Base-by-base conservation (phyloP, 306 rosid species). In the Nissolia schottii region DNA sequence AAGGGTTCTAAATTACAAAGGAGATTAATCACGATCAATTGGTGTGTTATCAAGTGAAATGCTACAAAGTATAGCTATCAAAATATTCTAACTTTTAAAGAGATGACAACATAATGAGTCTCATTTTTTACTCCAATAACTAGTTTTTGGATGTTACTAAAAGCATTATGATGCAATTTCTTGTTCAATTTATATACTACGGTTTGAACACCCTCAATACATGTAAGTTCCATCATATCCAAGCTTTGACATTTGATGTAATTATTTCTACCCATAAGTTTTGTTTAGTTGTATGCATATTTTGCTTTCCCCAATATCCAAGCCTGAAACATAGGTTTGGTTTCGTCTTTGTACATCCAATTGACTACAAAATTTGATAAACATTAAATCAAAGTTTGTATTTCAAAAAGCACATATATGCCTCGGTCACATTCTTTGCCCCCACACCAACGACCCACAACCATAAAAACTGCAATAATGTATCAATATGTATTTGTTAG, bases 401-500 rank as follows among this genome's bases (percentile, higher is more conserved):
- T 51, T 62, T 16, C 40, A 50, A 69, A 32, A 41, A n/a, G n/a
- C n/a, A 53, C 6, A 34, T 15, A 43, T 8, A 9, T 14, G 16
- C 56, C 2, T 45, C 8, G 0, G 35, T 66, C 79, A 6, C 41
- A 18, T 64, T 64, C 66, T 27, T 19, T 64, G 79, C 54, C 79
- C 73, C 79, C 55, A 29, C 78, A 73, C 40, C 40, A 61, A 25
- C 63, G 18, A 60, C 63, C 70, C 78, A 48, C 64, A 23, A 28
- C 78, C 57, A 64, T 27, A 2, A 74, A 46, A 50, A 51, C 35
- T 53, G 72, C 71, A 73, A 72, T 79, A 65, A 72, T 79, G 72
- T 64, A 34, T 45, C 29, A 48, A 41, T 29, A 16, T 29, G n/a
- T n/a, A n/a, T n/a, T n/a, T n/a, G n/a, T n/a, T n/a, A n/a, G n/a